phyloP scores from a whole-genome alignment of 345 rosid genomes.

The Arabis alpina region DNA sequence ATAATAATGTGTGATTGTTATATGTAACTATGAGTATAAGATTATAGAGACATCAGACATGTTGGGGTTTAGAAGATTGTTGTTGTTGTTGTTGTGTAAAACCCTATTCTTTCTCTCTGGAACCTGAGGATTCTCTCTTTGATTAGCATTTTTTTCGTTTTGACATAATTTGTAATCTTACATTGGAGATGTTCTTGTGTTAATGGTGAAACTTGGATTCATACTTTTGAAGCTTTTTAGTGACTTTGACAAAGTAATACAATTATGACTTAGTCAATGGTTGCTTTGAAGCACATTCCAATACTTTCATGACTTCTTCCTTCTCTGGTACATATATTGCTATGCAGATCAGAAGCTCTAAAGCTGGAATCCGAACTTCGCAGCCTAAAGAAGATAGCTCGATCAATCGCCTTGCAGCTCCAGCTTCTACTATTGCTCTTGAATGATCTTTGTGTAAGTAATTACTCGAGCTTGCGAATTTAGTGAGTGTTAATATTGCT shows the following conservation, averaged over 20 bases:
- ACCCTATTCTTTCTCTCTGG: conserved; percentile 21
- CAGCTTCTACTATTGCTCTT: conserved; percentile 69
- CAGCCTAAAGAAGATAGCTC: conserved; percentile 75
- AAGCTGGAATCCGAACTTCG: conserved; percentile 56
- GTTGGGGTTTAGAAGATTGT: conserved; percentile 30
- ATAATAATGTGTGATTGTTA: conserved; percentile 37
- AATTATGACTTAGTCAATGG: neutral
- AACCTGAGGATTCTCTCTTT: conserved; percentile 32
- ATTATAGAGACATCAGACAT: conserved; percentile 30
- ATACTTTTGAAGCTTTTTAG: neutral
- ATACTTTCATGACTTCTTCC: conserved; percentile 57
- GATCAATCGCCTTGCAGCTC: conserved; percentile 71
- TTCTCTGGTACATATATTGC: conserved; percentile 74
- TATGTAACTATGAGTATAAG: conserved; percentile 41
- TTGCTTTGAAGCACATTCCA: conserved; percentile 43
- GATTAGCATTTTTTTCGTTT: conserved; percentile 30
- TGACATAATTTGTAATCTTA: conserved; percentile 38
- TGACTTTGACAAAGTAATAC: neutral
- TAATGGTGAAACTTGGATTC: neutral
- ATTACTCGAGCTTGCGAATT: conserved; percentile 69
- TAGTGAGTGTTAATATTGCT: conserved; percentile 70
- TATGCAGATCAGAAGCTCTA: conserved; percentile 63
- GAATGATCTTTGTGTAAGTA: conserved; percentile 80
- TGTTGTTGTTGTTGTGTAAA: conserved; percentile 42
- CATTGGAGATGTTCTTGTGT: conserved; percentile 23